Conservation (phyloP, 208 protist genomes). For the Acanthamoeba healyi region DNA sequence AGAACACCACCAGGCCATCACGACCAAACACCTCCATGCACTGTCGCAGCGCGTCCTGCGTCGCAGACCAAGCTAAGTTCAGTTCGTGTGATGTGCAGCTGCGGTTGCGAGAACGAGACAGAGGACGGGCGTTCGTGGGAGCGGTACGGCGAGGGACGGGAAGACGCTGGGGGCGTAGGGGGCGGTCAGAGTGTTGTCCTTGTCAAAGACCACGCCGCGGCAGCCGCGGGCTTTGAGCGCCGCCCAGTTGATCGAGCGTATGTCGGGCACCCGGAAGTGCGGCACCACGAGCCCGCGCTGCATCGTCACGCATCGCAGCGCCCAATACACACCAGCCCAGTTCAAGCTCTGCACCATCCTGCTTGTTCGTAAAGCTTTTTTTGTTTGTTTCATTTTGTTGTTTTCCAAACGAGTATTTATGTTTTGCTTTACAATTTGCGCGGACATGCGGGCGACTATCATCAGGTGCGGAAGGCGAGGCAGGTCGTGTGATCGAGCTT, state of each 20-base stretch:
- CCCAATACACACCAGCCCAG: slow-evolving; percentile 43
- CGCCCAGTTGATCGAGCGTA: slow-evolving; percentile 25
- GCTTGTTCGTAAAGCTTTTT: too few species aligned
- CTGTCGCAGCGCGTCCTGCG: slow-evolving; percentile 21
- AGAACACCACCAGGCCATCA: slow-evolving; percentile 77
- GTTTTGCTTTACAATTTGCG: background rate
- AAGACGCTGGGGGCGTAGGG: slow-evolving; percentile 76
- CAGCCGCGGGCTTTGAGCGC: slow-evolving; percentile 3
- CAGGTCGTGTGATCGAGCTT: slow-evolving; percentile 71
- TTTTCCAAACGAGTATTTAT: too few species aligned
- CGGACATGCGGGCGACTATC: too few species aligned
- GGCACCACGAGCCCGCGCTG: slow-evolving; percentile 32
- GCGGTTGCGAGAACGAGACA: background rate
- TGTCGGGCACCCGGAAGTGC: slow-evolving; percentile 40
- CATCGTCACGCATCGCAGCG: background rate
- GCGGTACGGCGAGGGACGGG: background rate
- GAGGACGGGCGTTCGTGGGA: background rate
- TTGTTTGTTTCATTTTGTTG: too few species aligned
- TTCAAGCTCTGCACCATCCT: slow-evolving; percentile 70
- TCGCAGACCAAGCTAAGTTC: too few species aligned
- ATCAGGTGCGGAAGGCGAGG: slow-evolving; percentile 6
- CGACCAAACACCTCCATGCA: slow-evolving; percentile 74
- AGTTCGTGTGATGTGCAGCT: background rate
- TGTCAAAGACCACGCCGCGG: slow-evolving; percentile 82
- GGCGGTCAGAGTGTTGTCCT: slow-evolving; percentile 87